Conservation (phyloP, 2,329 filamentous ascomycete species). For the Aureobasidium sp. region DNA sequence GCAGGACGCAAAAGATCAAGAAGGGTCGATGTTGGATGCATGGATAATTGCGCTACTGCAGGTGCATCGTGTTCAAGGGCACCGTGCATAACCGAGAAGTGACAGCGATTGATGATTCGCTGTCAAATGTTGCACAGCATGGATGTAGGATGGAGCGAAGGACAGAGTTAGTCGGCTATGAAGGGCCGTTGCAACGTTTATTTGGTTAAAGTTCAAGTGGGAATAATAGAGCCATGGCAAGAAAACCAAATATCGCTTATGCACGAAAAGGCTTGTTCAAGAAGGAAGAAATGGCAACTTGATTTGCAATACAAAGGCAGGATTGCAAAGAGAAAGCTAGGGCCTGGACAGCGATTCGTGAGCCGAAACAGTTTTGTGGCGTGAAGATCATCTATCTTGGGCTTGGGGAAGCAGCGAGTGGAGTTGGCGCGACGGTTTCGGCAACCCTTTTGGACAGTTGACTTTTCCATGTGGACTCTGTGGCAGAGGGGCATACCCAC, state of each 20-base stretch:
- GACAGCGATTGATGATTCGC: constrained; percentile 1
- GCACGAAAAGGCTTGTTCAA: background rate
- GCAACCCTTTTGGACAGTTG: background rate
- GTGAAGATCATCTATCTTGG: background rate
- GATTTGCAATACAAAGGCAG: background rate
- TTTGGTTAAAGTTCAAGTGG: background rate
- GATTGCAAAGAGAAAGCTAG: background rate
- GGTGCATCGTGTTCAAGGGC: background rate
- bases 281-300: background rate
- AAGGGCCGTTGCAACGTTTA: background rate
- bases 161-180: background rate
- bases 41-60: constrained; percentile 1
- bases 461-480: constrained; percentile 3
- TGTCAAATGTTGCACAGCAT: background rate
- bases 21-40: background rate
- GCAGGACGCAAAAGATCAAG: background rate
- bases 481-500: background rate
- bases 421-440: background rate
- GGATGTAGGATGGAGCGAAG: background rate
- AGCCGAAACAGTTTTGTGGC: background rate
- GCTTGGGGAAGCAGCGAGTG: constrained; percentile 5
- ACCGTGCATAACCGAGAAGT: constrained; percentile 1
- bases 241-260: background rate
- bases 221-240: background rate
- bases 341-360: background rate